phyloP scores from a whole-genome alignment of 2,329 filamentous ascomycete species.

The Thermoascus crustaceus region DNA sequence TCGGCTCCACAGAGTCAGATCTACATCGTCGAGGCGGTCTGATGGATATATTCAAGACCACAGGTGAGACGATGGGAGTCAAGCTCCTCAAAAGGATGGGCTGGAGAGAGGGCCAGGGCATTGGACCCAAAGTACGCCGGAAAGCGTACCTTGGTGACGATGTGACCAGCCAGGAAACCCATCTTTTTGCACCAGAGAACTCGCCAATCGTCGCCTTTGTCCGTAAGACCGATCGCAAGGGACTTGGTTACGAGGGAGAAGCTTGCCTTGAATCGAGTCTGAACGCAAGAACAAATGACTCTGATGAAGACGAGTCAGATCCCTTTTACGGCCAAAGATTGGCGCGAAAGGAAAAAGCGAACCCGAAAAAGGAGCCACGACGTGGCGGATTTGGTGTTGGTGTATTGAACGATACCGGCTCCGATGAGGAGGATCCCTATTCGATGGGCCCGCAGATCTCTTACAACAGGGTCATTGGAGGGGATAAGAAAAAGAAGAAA shows the following conservation, averaged over 20 bases:
- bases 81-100: constrained; percentile 87
- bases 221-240: constrained; percentile 39
- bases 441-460: constrained; percentile 84
- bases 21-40: constrained; percentile 46
- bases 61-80: constrained; percentile 77
- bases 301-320: constrained; percentile 23
- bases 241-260: constrained; percentile 39
- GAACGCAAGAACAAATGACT: constrained; percentile 17
- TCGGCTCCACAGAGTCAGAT: constrained; percentile 60
- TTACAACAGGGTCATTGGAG: constrained; percentile 73
- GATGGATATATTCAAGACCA: constrained; percentile 62
- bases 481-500: constrained; percentile 71
- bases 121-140: constrained; percentile 77
- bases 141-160: constrained; percentile 59
- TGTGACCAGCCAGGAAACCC: constrained; percentile 42
- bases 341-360: constrained; percentile 25
- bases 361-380: constrained; percentile 46
- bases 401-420: constrained; percentile 83
- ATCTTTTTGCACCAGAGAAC: constrained; percentile 82
- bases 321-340: constrained; percentile 32
- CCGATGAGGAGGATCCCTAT: constrained; percentile 91
- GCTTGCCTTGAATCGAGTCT: constrained; percentile 20
- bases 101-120: constrained; percentile 88
- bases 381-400: constrained; percentile 76
- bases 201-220: constrained; percentile 51